These are phyloP conservation scores for Trichoderma polysporum DNA, from an alignment of 2,329 filamentous ascomycete species.

Conservation along the genomic window DNA sequence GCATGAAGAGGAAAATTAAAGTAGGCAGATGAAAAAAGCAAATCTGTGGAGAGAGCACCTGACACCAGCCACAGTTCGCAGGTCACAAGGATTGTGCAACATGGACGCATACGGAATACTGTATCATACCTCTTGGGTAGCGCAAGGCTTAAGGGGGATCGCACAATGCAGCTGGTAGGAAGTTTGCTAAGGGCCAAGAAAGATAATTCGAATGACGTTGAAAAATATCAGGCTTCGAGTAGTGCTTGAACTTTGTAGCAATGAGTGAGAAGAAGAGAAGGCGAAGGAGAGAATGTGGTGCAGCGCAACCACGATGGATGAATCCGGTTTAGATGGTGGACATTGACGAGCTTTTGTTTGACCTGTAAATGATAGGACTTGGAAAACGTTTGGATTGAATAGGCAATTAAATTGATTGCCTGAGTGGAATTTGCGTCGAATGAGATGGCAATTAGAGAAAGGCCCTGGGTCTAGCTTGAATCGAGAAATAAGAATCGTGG, in stretches of 20 bases:
- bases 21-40: not conserved
- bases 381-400: not conserved
- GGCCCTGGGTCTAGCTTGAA: not conserved
- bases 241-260: not conserved
- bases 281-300: not conserved
- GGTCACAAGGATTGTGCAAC: not conserved
- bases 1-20: not conserved
- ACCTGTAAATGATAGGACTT: too few species aligned
- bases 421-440: not conserved
- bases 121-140: not conserved
- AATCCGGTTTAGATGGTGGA: not conserved
- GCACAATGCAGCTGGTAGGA: not conserved
- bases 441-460: not conserved
- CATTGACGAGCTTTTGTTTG: slow-evolving; percentile 10
- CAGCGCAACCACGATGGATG: slow-evolving; percentile 7
- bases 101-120: not conserved
- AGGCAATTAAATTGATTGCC: not conserved
- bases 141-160: not conserved
- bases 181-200: not conserved
- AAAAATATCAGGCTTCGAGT: not conserved
- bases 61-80: not conserved
- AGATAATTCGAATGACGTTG: not conserved
- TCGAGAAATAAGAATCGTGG: not conserved
- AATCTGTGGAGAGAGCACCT: not conserved
- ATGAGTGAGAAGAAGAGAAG: not conserved